A percentile compares a stretch with the other conserved stretches of the same genome.
Evolutionary conservation across 129 eudicot genomes (phyloP).

Genomic region (Pittosporum tobira): DNA sequence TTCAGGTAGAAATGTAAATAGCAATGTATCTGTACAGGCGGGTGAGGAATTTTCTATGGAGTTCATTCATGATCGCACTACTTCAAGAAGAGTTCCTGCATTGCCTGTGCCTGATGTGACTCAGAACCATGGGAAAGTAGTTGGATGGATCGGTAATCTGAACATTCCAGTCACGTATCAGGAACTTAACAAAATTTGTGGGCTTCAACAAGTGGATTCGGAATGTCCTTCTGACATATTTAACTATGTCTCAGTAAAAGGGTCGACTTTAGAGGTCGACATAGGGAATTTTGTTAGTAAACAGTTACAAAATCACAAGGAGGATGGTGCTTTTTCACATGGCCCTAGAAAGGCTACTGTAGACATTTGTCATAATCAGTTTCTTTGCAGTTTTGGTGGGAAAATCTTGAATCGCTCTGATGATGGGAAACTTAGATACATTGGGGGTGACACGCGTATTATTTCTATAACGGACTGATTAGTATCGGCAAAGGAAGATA

Average conservation of each 20-base stretch:
- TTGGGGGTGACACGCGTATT: slow-evolving; percentile 88
- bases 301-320: slow-evolving; percentile 4
- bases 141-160: slow-evolving; percentile 30
- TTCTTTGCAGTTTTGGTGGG: slow-evolving; percentile 87
- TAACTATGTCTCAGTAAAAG: slow-evolving; percentile 40
- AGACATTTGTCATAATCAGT: slow-evolving; percentile 17
- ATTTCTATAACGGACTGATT: slow-evolving; percentile 77
- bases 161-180: slow-evolving; percentile 35
- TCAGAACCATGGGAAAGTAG: slow-evolving; percentile 19
- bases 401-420: slow-evolving; percentile 72
- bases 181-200: slow-evolving; percentile 47
- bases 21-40: slow-evolving; percentile 44
- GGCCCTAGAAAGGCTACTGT: slow-evolving; percentile 11
- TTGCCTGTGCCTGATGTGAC: slow-evolving; percentile 25
- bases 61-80: slow-evolving; percentile 52
- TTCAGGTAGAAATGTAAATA: slow-evolving; percentile 23
- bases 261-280: slow-evolving; percentile 26
- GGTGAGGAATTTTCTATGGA: slow-evolving; percentile 68
- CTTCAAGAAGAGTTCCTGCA: slow-evolving; percentile 26
- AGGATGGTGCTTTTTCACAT: slow-evolving; percentile 9
- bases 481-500: slow-evolving; percentile 91
- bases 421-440: slow-evolving; percentile 84
- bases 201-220: slow-evolving; percentile 56
- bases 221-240: slow-evolving; percentile 49
- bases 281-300: slow-evolving; percentile 15